Percentiles rank a stretch among this genome's conserved stretches.
phyloP scores from a whole-genome alignment of 2,329 filamentous ascomycete genomes.

The Epichloe elymi region DNA sequence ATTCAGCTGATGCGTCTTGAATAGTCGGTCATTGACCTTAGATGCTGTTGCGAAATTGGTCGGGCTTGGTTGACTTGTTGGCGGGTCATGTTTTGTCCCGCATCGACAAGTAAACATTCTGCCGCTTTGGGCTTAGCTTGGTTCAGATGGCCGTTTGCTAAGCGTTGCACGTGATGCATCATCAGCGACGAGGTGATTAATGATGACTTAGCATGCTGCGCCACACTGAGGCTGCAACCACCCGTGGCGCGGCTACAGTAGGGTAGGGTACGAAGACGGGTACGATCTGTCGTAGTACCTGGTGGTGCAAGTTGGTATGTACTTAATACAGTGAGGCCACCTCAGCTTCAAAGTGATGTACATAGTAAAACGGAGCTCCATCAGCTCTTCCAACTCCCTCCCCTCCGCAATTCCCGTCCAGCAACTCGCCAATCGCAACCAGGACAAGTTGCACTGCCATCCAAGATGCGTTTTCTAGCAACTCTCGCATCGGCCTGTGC shows the following conservation, averaged over 20 bases:
- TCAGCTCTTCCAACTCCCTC: neutral
- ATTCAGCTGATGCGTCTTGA: neutral
- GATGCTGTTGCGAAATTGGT: neutral
- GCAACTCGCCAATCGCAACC: conserved; percentile 5
- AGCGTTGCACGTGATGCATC: conserved; percentile 1
- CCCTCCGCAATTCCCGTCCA: neutral
- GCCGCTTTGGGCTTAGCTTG: conserved; percentile 13
- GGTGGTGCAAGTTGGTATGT: no score
- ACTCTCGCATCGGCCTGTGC: conserved; percentile 51
- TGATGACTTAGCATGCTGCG: neutral
- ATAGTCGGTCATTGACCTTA: neutral
- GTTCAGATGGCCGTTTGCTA: neutral
- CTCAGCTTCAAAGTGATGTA: conserved; percentile 18
- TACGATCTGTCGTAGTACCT: no score
- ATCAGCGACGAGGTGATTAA: neutral
- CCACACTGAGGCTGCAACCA: neutral
- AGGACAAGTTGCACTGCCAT: conserved; percentile 5
- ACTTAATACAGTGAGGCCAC: conserved; percentile 17
- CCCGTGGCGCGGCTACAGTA: neutral
- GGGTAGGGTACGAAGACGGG: no score
- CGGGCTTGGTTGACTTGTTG: conserved; percentile 1
- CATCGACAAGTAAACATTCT: conserved; percentile 18
- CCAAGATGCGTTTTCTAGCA: conserved; percentile 56
- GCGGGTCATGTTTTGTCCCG: conserved; percentile 14
- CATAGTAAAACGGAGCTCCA: conserved; percentile 9